Conservation (phyloP, 1,284 basidiomycete species). For the Microbotryomycetes sp. region DNA sequence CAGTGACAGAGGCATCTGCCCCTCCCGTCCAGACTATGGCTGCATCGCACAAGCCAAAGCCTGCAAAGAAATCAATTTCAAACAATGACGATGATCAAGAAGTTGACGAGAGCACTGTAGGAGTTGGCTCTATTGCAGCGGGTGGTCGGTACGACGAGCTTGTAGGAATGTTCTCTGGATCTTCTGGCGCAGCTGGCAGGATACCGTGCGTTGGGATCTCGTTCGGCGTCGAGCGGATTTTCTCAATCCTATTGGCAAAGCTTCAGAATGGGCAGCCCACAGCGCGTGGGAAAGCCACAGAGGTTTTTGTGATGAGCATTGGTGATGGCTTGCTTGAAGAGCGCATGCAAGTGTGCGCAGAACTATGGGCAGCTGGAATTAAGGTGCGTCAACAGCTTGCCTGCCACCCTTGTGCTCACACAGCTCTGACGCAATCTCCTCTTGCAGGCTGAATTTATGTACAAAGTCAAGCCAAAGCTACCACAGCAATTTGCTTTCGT, state of each 20-base stretch:
- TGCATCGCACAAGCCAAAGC: slow-evolving; percentile 43
- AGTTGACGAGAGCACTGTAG: slow-evolving; percentile 84
- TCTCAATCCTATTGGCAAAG: slow-evolving; percentile 81
- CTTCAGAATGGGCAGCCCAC: slow-evolving; percentile 56
- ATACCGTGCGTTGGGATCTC: slow-evolving; percentile 91
- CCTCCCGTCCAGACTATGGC: slow-evolving; percentile 33
- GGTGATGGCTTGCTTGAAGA: slow-evolving; percentile 85
- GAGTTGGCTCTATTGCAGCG: slow-evolving; percentile 94
- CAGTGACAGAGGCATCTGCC: slow-evolving; percentile 83
- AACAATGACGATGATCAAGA: slow-evolving; percentile 64
- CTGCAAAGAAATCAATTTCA: slow-evolving; percentile 53
- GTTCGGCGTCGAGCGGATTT: slow-evolving; percentile 93
- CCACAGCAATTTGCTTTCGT: slow-evolving; percentile 81
- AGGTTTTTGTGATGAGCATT: slow-evolving; percentile 88
- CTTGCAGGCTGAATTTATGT: slow-evolving; percentile 77
- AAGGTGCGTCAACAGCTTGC: slow-evolving; percentile 51
- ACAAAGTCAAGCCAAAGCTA: slow-evolving; percentile 83
- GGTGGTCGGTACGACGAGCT: slow-evolving; percentile 96
- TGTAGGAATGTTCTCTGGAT: slow-evolving; percentile 85
- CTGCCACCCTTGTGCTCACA: background rate
- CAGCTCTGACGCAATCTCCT: background rate
- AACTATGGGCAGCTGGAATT: slow-evolving; percentile 80
- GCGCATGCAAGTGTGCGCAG: slow-evolving; percentile 71
- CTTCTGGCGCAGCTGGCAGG: slow-evolving; percentile 51
- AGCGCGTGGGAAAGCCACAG: slow-evolving; percentile 76